Evolutionary conservation across 1,284 basidiomycete species (phyloP), one percentile per base, ranked within the genome.

Genomic region (Cerioporus squamosus): DNA sequence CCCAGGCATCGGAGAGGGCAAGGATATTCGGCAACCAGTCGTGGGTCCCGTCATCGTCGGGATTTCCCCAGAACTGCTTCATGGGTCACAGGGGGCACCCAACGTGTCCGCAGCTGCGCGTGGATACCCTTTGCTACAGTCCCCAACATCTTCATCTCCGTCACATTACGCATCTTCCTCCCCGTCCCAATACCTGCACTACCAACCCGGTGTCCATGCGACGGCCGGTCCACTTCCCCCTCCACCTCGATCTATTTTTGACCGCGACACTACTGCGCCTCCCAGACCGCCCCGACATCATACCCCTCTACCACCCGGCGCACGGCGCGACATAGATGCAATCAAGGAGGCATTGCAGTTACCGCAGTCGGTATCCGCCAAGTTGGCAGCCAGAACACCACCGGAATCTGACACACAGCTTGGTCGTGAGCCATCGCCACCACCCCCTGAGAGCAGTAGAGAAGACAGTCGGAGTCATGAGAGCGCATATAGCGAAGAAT

Each of bases 151-250:
- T 26, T 44, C 49, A 39, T 64, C 44, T 20, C 39, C 56, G 26
- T 23, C 48, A 23, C 36, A 49, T 40, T 46, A 26, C 51, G 22
- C 51, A 47, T 45, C 43, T 51, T 42, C 45, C 15, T 64, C 63
- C 26, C 57, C 45, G 17, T 64, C 63, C 26, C 57, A 56, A n/a
- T 88, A 83, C 70, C 72, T 86, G 51, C 74, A 80, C 64, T 89
- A 90, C 68, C 80, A 88, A 60, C 87, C 86, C 47, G 88, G 86
- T 50, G 66, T 87, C 5, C 86, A 91, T 72, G 78, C 88, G 6
- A 89, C 80, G 18, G 88, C 88, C 42, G 87, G 89, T 1, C 88
- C 90, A 43, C 77, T 89, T 61, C 88, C 89, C 40, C 81, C 83
- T 33, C 88, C 87, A 24, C 86, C 88, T 6, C 77, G 84, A 58